Evolutionary conservation across 306 rosid genomes (phyloP), one percentile per base, ranked within the genome.

Genomic region (Crataegus laevigata): DNA sequence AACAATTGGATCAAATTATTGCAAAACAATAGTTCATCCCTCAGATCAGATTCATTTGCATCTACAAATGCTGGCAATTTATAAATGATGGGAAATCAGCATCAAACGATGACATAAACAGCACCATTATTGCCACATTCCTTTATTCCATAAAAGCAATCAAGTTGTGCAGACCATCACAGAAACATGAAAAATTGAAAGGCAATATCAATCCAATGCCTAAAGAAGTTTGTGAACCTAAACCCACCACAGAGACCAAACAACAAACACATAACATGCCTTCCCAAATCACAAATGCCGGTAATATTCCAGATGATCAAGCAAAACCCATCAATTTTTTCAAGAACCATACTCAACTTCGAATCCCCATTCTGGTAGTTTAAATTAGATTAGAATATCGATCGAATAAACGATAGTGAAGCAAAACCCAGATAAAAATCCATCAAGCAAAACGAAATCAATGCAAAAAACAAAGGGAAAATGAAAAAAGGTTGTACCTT

Each of bases 401-500:
- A 21, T 50, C 0, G 8, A 50, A 50, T 5, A 50, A 5, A 50
- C 54, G 8, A 50, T 0, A 43, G 43, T 6, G n/a, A 61, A 14
- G 40, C 7, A 66, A n/a, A 24, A 40, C 54, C 54, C 21, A 50
- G 54, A 50, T 50, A 15, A 50, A 50, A 50, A 50, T 50, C 0
- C 54, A 15, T 29, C 36, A 42, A 30, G 2, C 1, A 47, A 17
- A 55, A 0, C 2, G 34, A 6, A 61, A 61, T 28, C 8, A 13
- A 13, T 2, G 30, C 30, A 24, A 24, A 60, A 60, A 0, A 13
- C 30, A 60, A 25, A 14, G 17, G 65, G n/a, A 59, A 2, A 25
- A 25, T 3, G 1, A 18, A 68, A 4, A 47, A 45, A 43, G 60
- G 6, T 11, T 13, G 83, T 84, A 82, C 89, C 93, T 85, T 66